Base-by-base conservation (phyloP, 2,329 filamentous ascomycete genomes). In the Colletotrichum kahawae region DNA sequence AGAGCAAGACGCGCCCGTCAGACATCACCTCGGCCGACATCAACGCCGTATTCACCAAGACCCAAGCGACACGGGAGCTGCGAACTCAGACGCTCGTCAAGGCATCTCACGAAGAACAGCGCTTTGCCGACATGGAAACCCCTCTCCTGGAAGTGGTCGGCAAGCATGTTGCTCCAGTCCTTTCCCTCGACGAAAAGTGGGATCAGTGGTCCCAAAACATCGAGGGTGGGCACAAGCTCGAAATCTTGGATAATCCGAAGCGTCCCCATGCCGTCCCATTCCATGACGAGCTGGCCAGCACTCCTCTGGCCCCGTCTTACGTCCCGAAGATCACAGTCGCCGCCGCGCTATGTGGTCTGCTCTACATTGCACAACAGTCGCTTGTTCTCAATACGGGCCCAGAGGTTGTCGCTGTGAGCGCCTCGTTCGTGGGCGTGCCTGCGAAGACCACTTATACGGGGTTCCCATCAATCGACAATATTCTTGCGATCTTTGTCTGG, bases 81-180 rank as follows among this genome's bases (percentile, higher is more conserved):
- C 73, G 78, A 8, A 77, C 76, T 2, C 38, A 69, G 36, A 21
- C 59, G 8, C 67, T 77, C 9, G 67, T 79, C 7, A 51, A 66
- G 8, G 68, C 31, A 3, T 69, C 79, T 10, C 77, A 78, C 63
- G n/a, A 73, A 4, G 67, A 74, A 24, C 79, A 80, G 56, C 71
- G 73, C 8, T 68, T 79, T n/a, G 43, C 70, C 16, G 78, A 77
- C 5, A 74, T 74, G 38, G 78, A 80, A 60, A 77, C 65, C 27
- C 77, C 74, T 7, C 6, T 77, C 12, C 21, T 74, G 36, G 67
- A 57, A 13, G 16, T 71, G 12, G 27, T 34, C n/a, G 34, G 62
- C 18, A 54, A 36, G 4, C 36, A 67, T 13, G 8, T 71, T 8
- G 27, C 27, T 6, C 62, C 69, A 13, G 33, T n/a, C 2, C 18